A percentile compares a stretch with the other conserved stretches of the same genome.
These are phyloP conservation scores for Pholiota conissans DNA, from an alignment of 768 basidiomycete species.

Conservation along the genomic window DNA sequence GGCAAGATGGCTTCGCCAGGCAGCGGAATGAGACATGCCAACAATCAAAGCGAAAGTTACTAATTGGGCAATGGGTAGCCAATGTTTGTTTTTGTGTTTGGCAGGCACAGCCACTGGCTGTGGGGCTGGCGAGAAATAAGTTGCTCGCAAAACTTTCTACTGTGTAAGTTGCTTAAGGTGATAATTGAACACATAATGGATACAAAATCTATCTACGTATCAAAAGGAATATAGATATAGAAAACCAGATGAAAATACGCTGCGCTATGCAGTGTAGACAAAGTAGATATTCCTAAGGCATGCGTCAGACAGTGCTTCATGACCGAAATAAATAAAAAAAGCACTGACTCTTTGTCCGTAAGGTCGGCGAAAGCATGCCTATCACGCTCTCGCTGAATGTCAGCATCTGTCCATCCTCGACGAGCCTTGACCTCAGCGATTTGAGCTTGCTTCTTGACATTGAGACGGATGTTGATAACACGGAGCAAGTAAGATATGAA, in stretches of 20 bases:
- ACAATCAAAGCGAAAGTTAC: too few species aligned
- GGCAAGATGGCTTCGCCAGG: not conserved
- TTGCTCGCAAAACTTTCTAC: too few species aligned
- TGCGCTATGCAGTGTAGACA: conserved; percentile 49
- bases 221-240: too few species aligned
- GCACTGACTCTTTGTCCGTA: conserved; percentile 60
- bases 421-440: conserved; percentile 45
- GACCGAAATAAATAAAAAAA: not conserved
- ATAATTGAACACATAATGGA: not conserved
- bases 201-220: too few species aligned
- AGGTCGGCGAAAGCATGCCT: conserved; percentile 62
- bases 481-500: conserved; percentile 47
- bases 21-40: too few species aligned
- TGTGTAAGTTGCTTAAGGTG: too few species aligned
- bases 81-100: too few species aligned
- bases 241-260: not conserved
- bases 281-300: conserved; percentile 54
- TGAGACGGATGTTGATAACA: conserved; percentile 55
- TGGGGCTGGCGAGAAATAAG: too few species aligned
- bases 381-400: conserved; percentile 58
- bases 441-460: conserved; percentile 41
- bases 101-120: too few species aligned
- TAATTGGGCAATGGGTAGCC: too few species aligned
- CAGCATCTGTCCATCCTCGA: conserved; percentile 57
- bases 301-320: not conserved